Evolutionary conservation across 257 asterid genomes (phyloP).

Genomic region (Forsythia viridissima): DNA sequence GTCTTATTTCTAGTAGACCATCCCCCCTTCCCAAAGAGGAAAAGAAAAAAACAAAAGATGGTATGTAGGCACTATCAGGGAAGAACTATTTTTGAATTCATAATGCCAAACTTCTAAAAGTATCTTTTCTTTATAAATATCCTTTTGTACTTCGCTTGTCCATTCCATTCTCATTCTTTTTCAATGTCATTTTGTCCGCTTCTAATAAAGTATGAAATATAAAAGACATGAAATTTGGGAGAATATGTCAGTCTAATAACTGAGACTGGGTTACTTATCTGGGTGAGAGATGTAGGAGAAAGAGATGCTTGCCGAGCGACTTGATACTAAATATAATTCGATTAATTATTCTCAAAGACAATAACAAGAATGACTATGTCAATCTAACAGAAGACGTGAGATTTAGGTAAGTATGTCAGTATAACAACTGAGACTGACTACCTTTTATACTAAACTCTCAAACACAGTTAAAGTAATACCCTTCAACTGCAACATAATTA

Average conservation of each 20-base stretch:
- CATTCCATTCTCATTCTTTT: neutral
- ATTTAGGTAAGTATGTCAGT: neutral
- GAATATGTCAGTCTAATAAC: neutral
- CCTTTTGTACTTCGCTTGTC: neutral
- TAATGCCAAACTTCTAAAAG: neutral
- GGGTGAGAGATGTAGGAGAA: neutral
- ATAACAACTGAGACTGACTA: neutral
- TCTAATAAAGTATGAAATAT: neutral
- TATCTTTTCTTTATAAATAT: too few relatives aligned
- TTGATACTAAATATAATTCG: too few relatives aligned
- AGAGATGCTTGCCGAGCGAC: neutral
- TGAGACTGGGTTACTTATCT: neutral
- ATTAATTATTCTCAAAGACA: neutral
- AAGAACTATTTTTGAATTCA: too few relatives aligned
- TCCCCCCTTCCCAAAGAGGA: neutral
- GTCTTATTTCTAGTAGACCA: neutral
- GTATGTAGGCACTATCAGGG: neutral
- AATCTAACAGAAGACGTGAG: neutral
- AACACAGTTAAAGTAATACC: neutral
- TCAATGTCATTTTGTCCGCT: neutral
- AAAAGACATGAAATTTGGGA: neutral
- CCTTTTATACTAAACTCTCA: neutral
- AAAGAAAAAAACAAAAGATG: neutral
- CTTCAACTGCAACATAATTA: neutral
- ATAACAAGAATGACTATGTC: neutral